Evolutionary conservation across 345 rosid species (phyloP).

Genomic region (Syzygium aqueum): DNA sequence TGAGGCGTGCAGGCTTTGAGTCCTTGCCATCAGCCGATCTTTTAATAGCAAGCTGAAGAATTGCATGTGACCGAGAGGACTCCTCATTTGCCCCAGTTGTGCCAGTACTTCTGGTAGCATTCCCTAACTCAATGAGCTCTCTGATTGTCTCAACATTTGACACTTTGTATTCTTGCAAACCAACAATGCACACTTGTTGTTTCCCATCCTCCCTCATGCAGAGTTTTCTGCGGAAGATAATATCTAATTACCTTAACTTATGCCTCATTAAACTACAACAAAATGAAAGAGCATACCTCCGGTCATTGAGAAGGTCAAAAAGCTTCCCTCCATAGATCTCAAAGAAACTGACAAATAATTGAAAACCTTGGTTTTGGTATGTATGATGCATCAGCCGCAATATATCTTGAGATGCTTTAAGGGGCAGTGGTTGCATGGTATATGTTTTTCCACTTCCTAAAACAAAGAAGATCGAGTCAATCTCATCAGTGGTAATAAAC

Average conservation of each 20-base stretch:
- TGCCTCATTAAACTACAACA: background rate
- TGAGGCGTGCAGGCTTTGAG: slow-evolving; percentile 38
- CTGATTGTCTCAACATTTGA: slow-evolving; percentile 47
- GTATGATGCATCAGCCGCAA: slow-evolving; percentile 37
- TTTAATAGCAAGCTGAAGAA: slow-evolving; percentile 59
- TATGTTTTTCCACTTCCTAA: slow-evolving; percentile 69
- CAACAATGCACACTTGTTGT: slow-evolving; percentile 64
- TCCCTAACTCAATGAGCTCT: slow-evolving; percentile 50
- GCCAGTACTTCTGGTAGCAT: slow-evolving; percentile 52
- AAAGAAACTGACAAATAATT: slow-evolving; percentile 53
- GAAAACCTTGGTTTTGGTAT: slow-evolving; percentile 44
- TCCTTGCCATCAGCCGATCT: slow-evolving; percentile 37
- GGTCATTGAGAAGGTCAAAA: slow-evolving; percentile 57
- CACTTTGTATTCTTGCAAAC: slow-evolving; percentile 51
- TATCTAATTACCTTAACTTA: background rate
- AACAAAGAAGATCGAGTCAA: background rate
- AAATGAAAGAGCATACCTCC: slow-evolving; percentile 27
- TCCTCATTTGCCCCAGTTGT: slow-evolving; percentile 68
- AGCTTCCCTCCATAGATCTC: slow-evolving; percentile 70
- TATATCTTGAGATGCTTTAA: slow-evolving; percentile 56
- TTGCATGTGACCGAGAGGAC: slow-evolving; percentile 63
- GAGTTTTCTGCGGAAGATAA: slow-evolving; percentile 36
- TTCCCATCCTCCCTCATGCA: slow-evolving; percentile 70
- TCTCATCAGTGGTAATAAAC: background rate
- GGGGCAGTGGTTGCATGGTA: slow-evolving; percentile 63